Evolutionary conservation across 495 filamentous ascomycete genomes (phyloP).

Genomic region (Trichoderma parareesei): DNA sequence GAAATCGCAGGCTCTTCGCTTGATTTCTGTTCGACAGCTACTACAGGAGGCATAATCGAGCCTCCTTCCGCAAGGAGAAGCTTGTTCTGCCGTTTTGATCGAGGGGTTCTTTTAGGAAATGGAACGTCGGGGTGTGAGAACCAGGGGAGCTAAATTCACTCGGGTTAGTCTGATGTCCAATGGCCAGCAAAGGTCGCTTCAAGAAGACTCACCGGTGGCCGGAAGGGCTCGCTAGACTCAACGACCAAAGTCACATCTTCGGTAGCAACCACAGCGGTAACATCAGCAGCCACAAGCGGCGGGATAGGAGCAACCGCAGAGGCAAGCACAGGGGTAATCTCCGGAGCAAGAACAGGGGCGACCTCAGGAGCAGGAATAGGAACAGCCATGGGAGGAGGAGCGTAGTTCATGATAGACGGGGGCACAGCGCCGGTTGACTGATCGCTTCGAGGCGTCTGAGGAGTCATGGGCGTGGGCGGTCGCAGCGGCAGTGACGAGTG

Average conservation of each 20-base stretch:
- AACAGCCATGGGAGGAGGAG: too few species aligned
- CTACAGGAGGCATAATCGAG: constrained; percentile 25
- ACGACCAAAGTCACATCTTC: neutral
- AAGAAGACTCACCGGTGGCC: constrained; percentile 51
- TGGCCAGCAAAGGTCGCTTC: neutral
- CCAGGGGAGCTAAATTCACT: constrained; percentile 61
- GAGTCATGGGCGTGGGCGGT: constrained; percentile 3
- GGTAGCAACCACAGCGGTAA: neutral
- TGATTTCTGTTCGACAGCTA: constrained; percentile 15
- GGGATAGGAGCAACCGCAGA: neutral
- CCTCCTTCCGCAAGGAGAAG: constrained; percentile 24
- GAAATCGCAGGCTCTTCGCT: constrained; percentile 13
- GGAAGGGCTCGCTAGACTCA: constrained; percentile 38
- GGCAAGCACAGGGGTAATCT: neutral
- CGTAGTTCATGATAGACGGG: neutral
- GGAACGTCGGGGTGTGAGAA: constrained; percentile 57
- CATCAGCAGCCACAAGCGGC: constrained; percentile 1
- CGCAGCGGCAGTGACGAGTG: constrained; percentile 29
- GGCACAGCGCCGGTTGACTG: neutral
- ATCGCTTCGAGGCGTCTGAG: neutral
- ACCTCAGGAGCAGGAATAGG: neutral
- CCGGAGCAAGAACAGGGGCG: constrained; percentile 1
- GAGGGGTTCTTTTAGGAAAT: constrained; percentile 50
- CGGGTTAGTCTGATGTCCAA: neutral
- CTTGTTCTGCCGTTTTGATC: constrained; percentile 28